Percentiles rank a stretch among this genome's conserved stretches.
These are phyloP conservation scores for Collybiopsis luxurians DNA, from an alignment of 768 basidiomycete species.

Conservation along the genomic window DNA sequence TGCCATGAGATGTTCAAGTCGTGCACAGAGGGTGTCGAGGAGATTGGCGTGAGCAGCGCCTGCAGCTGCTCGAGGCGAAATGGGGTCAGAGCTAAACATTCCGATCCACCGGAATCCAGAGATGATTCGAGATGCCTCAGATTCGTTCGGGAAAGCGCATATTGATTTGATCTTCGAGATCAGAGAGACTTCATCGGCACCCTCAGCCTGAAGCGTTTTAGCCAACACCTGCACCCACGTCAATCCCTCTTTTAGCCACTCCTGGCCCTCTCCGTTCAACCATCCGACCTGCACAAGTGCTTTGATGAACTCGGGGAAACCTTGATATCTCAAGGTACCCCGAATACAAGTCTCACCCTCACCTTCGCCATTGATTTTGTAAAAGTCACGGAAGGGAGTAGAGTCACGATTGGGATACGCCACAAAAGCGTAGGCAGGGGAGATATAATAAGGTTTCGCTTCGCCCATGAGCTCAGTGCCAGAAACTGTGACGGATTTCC, in stretches of 20 bases:
- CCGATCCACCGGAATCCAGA: conserved; percentile 94
- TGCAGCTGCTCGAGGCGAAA: conserved; percentile 51
- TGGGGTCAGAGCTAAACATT: conserved; percentile 72
- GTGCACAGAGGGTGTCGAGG: conserved; percentile 91
- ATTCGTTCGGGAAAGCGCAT: conserved; percentile 67
- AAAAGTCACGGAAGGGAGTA: conserved; percentile 85
- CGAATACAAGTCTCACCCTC: conserved; percentile 92
- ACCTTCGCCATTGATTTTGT: conserved; percentile 62
- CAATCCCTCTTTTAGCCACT: conserved; percentile 70
- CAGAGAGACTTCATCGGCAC: conserved; percentile 75
- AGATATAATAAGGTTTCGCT: conserved; percentile 93
- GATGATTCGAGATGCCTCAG: conserved; percentile 75
- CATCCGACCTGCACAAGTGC: conserved; percentile 87
- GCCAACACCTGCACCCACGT: conserved; percentile 86
- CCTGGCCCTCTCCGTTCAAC: conserved; percentile 73
- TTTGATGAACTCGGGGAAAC: conserved; percentile 93
- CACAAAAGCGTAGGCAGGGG: conserved; percentile 94
- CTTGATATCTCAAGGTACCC: conserved; percentile 92
- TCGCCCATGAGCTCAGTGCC: conserved; percentile 87
- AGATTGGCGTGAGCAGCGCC: conserved; percentile 45
- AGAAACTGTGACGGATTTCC: conserved; percentile 60
- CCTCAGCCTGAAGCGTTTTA: conserved; percentile 66
- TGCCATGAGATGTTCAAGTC: conserved; percentile 88
- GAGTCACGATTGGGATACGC: conserved; percentile 98
- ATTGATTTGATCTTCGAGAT: conserved; percentile 67